Percentiles rank a stretch among this genome's conserved stretches.
Evolutionary conservation across 148 eudicot species (phyloP).

Genomic region (Spergularia marina): DNA sequence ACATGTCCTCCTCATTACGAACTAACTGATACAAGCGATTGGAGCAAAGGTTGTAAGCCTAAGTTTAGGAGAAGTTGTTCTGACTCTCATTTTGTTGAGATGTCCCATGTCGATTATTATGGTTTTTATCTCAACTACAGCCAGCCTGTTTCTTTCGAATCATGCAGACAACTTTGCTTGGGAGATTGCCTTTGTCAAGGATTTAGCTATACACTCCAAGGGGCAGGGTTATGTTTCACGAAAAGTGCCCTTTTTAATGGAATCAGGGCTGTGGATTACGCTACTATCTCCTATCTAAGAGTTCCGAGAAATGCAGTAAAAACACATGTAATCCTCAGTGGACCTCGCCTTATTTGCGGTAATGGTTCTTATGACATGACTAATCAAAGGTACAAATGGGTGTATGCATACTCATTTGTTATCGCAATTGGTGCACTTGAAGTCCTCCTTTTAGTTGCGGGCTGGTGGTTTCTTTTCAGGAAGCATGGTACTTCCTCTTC

Average conservation of each 20-base stretch:
- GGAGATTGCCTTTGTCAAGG: conserved; percentile 42
- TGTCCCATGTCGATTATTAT: conserved; percentile 46
- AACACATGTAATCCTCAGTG: conserved; percentile 20
- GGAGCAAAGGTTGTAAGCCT: conserved; percentile 58
- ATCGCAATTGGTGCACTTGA: conserved; percentile 42
- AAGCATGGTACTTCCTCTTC: conserved; percentile 38
- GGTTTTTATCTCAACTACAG: conserved; percentile 44
- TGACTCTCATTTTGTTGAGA: conserved; percentile 44
- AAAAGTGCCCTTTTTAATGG: conserved; percentile 56
- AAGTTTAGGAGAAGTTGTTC: conserved; percentile 32
- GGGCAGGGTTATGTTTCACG: conserved; percentile 35
- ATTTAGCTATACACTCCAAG: conserved; percentile 42
- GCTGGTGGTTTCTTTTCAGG: conserved; percentile 50
- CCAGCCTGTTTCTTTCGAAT: conserved; percentile 22
- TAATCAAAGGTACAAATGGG: conserved; percentile 42
- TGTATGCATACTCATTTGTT: conserved; percentile 45
- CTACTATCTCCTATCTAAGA: conserved; percentile 36
- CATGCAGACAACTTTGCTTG: conserved; percentile 39
- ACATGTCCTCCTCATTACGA: conserved; percentile 48
- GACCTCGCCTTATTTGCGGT: too few relatives aligned
- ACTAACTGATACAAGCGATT: conserved; percentile 34
- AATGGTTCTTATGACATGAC: conserved; percentile 22
- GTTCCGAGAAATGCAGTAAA: conserved; percentile 33
- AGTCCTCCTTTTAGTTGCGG: conserved; percentile 25
- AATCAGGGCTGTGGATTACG: conserved; percentile 24